Evolutionary conservation across 495 filamentous ascomycete genomes (phyloP), one percentile per base, ranked within the genome.

Genomic region (Astrothelium macrocarpum): DNA sequence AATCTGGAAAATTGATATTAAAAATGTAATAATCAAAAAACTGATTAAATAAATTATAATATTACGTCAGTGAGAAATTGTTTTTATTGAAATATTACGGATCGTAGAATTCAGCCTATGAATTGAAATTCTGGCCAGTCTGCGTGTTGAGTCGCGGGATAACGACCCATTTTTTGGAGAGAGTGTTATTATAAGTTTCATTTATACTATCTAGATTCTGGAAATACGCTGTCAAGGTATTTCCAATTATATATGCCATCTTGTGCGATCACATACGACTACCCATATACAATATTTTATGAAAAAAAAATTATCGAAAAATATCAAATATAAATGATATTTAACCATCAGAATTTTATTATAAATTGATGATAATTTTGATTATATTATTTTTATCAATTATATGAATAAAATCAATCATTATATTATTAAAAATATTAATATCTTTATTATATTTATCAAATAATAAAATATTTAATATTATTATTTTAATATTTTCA

Each of bases 401-500:
- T 25, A 68, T 62, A 5, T 34, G 60, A 59, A 84, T 69, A 66
- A 84, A 84, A 0, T 79, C 49, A 2, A 65, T 46, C 1, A 82
- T 74, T 0, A 77, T 68, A 12, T 65, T 45, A 5, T 67, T 69
- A 66, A 81, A 82, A 16, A 73, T 70, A 4, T 63, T 56, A 32
- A 73, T 71, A 42, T 67, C 70, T 3, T 73, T 68, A n/a, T 60
- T 66, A 32, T 64, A 68, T 31, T 72, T 70, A 23, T 74, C 61
- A 60, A 85, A 85, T 59, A 62, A 78, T 3, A 79, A 80, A 59
- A 85, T 77, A 62, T 77, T 81, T 20, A 85, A 73, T 4, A 85
- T 76, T 9, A 71, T 78, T 0, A 74, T 70, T 0, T 65, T 69
- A 12, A 71, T 68, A n/a, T 75, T 61, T 34, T 75, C 66, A 0